A percentile compares a stretch with the other conserved stretches of the same genome.
Conservation (phyloP, 306 rosid genomes). For the Trichosanthes cucumerina region DNA sequence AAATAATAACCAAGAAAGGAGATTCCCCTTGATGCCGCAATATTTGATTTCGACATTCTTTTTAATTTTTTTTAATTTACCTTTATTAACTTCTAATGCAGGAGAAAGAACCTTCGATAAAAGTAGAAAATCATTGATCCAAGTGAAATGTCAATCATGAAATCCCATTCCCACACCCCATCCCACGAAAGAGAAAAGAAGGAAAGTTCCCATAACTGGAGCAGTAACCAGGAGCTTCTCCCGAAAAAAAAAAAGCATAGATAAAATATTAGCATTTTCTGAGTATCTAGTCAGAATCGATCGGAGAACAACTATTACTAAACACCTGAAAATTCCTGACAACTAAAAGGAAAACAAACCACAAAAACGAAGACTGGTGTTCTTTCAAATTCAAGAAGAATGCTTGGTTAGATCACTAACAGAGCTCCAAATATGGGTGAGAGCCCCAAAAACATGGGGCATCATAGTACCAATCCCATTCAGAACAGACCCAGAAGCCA, state of each 20-base stretch:
- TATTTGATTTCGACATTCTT: neutral
- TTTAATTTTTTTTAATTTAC: neutral
- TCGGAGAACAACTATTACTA: neutral
- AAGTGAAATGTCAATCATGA: neutral
- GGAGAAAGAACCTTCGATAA: neutral
- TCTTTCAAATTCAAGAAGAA: conserved; percentile 13
- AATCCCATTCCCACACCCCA: neutral
- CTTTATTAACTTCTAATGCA: neutral
- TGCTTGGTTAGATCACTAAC: conserved; percentile 27
- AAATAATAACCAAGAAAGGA: no score
- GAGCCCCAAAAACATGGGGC: conserved; percentile 48
- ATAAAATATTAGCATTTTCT: neutral
- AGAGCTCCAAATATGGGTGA: conserved; percentile 59
- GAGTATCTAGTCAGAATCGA: neutral
- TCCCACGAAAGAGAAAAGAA: neutral
- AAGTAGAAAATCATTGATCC: neutral
- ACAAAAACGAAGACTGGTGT: neutral
- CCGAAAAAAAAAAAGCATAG: neutral
- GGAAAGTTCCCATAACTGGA: neutral
- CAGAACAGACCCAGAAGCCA: conserved; percentile 60
- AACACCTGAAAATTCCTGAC: neutral
- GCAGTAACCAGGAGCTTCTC: neutral
- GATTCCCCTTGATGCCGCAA: no score
- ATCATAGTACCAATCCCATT: conserved; percentile 36
- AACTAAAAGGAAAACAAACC: neutral